Percentiles rank a stretch among this genome's conserved stretches.
These are phyloP conservation scores for Aegilops sharonensis DNA, from an alignment of 176 grass and related monocot genomes.

Conservation along the genomic window DNA sequence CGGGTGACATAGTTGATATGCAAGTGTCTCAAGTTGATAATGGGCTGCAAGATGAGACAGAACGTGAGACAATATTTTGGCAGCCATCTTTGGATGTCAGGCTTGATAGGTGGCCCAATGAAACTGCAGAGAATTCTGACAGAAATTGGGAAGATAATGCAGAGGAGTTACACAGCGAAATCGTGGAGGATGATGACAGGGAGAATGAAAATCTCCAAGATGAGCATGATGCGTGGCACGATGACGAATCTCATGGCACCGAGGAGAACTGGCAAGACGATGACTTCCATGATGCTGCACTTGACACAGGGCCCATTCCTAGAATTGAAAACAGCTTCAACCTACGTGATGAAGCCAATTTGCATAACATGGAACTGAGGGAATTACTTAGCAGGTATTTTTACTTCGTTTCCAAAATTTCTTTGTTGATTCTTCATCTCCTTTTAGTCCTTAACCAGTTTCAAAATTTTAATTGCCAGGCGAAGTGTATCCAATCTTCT, in stretches of 20 bases:
- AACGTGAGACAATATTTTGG: slow-evolving; percentile 45
- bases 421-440: slow-evolving; percentile 12
- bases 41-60: slow-evolving; percentile 35
- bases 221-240: slow-evolving; percentile 62
- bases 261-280: slow-evolving; percentile 88
- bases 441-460: slow-evolving; percentile 14
- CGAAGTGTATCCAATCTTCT: slow-evolving; percentile 99
- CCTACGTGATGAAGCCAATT: slow-evolving; percentile 88
- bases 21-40: slow-evolving; percentile 45
- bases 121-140: slow-evolving; percentile 48
- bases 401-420: slow-evolving; percentile 6
- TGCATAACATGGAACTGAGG: slow-evolving; percentile 95
- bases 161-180: slow-evolving; percentile 54
- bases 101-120: slow-evolving; percentile 58
- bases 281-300: slow-evolving; percentile 57
- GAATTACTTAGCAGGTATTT: slow-evolving; percentile 91
- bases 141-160: slow-evolving; percentile 62
- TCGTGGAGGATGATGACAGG: slow-evolving; percentile 35
- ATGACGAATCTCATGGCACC: slow-evolving; percentile 72
- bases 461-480: slow-evolving; percentile 40
- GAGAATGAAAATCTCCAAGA: slow-evolving; percentile 54
- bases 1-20: slow-evolving; percentile 29
- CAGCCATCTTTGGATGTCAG: slow-evolving; percentile 50
- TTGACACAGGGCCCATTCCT: slow-evolving; percentile 52
- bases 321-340: slow-evolving; percentile 70